Evolutionary conservation across 768 basidiomycete species (phyloP).

Genomic region (Russula olivacea): DNA sequence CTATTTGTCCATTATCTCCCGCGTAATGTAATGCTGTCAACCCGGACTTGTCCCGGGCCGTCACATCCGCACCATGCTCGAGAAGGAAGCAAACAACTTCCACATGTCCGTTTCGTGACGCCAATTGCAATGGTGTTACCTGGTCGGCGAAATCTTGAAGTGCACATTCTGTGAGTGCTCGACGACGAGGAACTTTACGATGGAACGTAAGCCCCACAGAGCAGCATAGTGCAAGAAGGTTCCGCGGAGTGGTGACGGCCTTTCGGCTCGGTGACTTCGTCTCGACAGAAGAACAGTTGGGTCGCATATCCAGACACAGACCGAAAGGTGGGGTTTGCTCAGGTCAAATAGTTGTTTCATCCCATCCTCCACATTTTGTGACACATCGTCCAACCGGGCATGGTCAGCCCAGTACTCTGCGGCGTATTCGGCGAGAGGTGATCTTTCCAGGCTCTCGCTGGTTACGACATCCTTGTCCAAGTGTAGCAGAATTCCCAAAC

Average conservation of each 20-base stretch:
- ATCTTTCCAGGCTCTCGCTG: background rate
- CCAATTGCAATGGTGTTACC: background rate
- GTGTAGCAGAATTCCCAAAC: background rate
- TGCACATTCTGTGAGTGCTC: background rate
- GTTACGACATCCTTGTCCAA: background rate
- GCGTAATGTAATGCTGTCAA: background rate
- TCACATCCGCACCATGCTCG: background rate
- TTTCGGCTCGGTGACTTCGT: conserved; percentile 50
- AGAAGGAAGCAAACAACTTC: background rate
- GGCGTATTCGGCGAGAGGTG: background rate
- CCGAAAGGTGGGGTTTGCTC: background rate
- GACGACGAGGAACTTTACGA: conserved; percentile 53
- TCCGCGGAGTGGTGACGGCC: conserved; percentile 51
- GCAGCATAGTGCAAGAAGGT: background rate
- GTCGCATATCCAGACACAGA: background rate
- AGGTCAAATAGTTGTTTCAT: background rate
- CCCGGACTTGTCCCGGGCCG: no score
- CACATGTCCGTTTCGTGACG: background rate
- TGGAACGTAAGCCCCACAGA: background rate
- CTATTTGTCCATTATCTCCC: background rate
- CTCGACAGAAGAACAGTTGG: background rate
- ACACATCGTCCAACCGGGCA: background rate
- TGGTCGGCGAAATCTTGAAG: background rate
- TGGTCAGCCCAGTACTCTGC: background rate
- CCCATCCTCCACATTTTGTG: background rate